phyloP scores from a whole-genome alignment of 2,329 filamentous ascomycete genomes.

The Incumbomyces lentus region DNA sequence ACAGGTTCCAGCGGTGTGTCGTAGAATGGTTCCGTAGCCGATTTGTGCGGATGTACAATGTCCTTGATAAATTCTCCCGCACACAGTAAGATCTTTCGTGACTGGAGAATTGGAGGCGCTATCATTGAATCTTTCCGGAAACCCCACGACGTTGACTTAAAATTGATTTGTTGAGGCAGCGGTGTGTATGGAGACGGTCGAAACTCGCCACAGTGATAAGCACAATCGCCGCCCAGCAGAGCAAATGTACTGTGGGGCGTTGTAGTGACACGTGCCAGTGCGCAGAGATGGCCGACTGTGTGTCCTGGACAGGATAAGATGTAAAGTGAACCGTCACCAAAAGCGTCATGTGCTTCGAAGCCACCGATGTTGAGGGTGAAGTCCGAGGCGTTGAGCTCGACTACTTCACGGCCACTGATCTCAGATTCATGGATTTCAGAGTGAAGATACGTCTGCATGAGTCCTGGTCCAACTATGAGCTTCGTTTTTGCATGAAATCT shows the following conservation, averaged over 20 bases:
- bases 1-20: constrained; percentile 3
- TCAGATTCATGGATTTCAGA: neutral
- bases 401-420: neutral
- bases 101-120: neutral
- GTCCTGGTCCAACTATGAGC: constrained; percentile 44
- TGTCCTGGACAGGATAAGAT: constrained; percentile 38
- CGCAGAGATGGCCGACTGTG: constrained; percentile 41
- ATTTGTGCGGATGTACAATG: neutral
- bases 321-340: constrained; percentile 34
- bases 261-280: constrained; percentile 35
- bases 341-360: constrained; percentile 34
- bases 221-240: constrained; percentile 41
- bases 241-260: constrained; percentile 29
- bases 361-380: constrained; percentile 21
- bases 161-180: constrained; percentile 2
- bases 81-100: neutral
- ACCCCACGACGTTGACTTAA: neutral
- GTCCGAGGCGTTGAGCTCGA: neutral
- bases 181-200: constrained; percentile 25
- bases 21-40: constrained; percentile 23
- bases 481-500: constrained; percentile 37
- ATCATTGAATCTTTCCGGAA: neutral
- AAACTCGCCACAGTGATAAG: constrained; percentile 37
- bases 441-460: neutral
- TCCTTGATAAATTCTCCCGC: constrained; percentile 4